Base-by-base conservation (phyloP, 148 eudicot species). In the Beta vulgaris region DNA sequence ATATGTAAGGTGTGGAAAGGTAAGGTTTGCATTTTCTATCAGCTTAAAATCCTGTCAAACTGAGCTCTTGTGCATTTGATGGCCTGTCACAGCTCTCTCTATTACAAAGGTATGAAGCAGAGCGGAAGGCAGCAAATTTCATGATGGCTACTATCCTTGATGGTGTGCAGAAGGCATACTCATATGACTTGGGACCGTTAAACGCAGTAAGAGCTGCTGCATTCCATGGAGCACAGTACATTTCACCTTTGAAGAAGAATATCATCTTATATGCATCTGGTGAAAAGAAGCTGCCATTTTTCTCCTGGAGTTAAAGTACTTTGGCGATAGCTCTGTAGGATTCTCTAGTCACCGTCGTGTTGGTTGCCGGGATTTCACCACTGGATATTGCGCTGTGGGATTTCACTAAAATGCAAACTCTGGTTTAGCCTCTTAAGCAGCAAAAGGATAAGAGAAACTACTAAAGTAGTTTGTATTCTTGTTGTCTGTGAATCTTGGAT, bases 201-300 rank as follows among this genome's bases (percentile, higher is more conserved):
- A 95, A 92, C 59, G 82, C 86, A 25, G 57, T 95, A 64, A 88
- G 99, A 74, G 96, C 93, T 60, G 93, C 88, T 69, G 99, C 99
- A 14, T 84, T 95, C 73, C 86, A 82, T 69, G 96, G 93, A 70
- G 99, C 91, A 13, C 91, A 95, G 7, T 81, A 78, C 80, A 81
- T 95, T 26, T 82, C 96, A 32, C 97, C 96, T 11, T 82, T 95
- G 77, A 95, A 95, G 81, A 90, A 77, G 79, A 82, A 82, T 61
- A 95, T 95, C 14, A 92, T 95, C 71, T 81, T 85, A 21, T 95
- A 84, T 73, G 98, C 98, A 28, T 95, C 98, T 18, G 98, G 98
- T 46, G 93, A 95, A 73, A 83, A 70, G 76, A 82, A 53, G 75
- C 74, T 90, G 39, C 98, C 98, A 14, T 82, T 95, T 78, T 77